A percentile compares a stretch with the other conserved stretches of the same genome.
phyloP scores from a whole-genome alignment of 495 filamentous ascomycete species.

The Cetradonia linearis region DNA sequence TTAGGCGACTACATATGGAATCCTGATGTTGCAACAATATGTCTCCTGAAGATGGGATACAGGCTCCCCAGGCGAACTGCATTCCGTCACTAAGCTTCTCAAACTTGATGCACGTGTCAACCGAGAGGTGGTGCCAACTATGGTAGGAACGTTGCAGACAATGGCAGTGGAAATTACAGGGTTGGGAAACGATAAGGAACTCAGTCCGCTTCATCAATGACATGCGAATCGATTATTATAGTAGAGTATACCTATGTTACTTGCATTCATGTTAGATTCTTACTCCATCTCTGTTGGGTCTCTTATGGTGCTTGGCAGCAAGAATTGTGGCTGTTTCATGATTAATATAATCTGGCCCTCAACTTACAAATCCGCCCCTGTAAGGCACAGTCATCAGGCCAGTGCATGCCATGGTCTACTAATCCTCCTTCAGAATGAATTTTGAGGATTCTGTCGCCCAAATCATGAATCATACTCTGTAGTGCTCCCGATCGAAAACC shows the following conservation, averaged over 20 bases:
- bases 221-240: background rate
- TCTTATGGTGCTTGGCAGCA: background rate
- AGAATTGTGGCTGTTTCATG: background rate
- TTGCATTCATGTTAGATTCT: background rate
- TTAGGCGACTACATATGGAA: too few species aligned
- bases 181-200: background rate
- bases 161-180: background rate
- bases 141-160: background rate
- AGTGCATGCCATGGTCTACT: background rate
- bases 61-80: background rate
- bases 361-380: background rate
- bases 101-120: background rate
- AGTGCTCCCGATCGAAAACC: too few species aligned
- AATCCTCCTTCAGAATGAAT: background rate
- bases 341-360: background rate
- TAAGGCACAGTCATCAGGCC: background rate
- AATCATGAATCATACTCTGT: too few species aligned
- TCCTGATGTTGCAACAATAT: background rate
- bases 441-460: background rate
- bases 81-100: background rate
- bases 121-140: background rate
- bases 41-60: background rate
- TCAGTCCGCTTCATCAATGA: too few species aligned
- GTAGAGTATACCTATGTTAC: background rate
- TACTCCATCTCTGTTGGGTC: background rate